These are phyloP conservation scores for Henckelia pumila DNA, from an alignment of 257 asterid genomes.

Conservation along the genomic window DNA sequence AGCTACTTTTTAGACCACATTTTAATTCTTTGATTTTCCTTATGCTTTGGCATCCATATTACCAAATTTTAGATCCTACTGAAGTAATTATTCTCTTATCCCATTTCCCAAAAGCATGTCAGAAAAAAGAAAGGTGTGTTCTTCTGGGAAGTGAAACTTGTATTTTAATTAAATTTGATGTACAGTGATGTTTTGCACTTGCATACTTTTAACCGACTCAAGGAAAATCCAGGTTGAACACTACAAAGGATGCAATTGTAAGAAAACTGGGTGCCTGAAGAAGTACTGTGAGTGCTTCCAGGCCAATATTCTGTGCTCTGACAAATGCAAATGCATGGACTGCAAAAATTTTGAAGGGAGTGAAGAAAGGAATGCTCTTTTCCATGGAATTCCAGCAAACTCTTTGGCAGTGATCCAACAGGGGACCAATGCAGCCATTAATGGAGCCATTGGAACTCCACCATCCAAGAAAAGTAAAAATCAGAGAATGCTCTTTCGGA, in stretches of 20 bases:
- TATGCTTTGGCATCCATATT: neutral
- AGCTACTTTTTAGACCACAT: neutral
- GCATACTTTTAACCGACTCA: constrained; percentile 19
- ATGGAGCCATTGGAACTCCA: constrained; percentile 46
- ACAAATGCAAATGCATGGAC: constrained; percentile 67
- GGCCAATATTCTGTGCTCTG: constrained; percentile 71
- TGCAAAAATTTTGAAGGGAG: constrained; percentile 75
- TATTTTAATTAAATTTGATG: neutral
- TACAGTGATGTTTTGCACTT: neutral
- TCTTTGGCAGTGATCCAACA: constrained; percentile 33
- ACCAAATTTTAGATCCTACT: neutral
- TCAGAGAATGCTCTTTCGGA: constrained; percentile 33
- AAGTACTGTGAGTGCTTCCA: constrained; percentile 82
- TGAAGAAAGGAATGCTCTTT: constrained; percentile 49
- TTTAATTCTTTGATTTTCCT: constrained; percentile 8
- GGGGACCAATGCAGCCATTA: constrained; percentile 49
- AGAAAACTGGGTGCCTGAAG: constrained; percentile 74
- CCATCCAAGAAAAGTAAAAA: constrained; percentile 34
- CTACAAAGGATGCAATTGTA: constrained; percentile 73
- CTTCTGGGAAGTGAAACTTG: neutral
- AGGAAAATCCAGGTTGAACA: constrained; percentile 54
- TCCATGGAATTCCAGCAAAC: constrained; percentile 37
- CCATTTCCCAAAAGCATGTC: neutral
- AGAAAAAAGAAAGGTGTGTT: neutral
- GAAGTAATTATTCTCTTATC: neutral